phyloP scores from a whole-genome alignment of 2,329 filamentous ascomycete genomes.

The Pestalotiopsis sp. region DNA sequence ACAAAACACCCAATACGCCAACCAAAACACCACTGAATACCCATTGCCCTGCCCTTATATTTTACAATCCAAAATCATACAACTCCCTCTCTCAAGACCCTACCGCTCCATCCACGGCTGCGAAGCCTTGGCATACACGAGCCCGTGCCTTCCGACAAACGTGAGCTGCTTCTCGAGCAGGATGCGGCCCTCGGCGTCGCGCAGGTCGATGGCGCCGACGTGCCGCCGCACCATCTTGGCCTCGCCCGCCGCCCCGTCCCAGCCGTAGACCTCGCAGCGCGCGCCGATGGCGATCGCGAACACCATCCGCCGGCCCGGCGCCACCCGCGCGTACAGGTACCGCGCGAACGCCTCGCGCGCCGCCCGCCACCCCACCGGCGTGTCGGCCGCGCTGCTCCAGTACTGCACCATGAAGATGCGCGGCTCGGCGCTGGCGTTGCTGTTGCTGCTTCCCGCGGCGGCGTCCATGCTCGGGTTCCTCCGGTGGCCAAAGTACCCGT shows the following conservation, averaged over 20 bases:
- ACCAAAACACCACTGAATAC: neutral
- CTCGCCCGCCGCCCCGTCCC: neutral
- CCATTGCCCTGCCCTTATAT: constrained; percentile 17
- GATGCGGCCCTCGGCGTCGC: neutral
- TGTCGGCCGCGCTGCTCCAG: neutral
- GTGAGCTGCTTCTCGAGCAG: neutral
- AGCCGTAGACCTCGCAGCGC: neutral
- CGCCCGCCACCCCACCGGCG: neutral
- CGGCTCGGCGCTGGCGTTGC: neutral
- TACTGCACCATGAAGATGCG: neutral
- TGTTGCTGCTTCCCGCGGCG: neutral
- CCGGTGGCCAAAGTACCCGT: neutral
- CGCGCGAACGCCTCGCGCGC: neutral
- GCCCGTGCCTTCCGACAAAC: neutral
- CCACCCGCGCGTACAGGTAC: neutral
- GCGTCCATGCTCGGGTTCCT: neutral
- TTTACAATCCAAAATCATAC: constrained; percentile 16
- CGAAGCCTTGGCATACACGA: neutral
- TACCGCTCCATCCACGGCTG: neutral
- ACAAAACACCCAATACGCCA: neutral
- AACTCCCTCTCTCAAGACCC: neutral
- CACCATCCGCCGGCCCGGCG: neutral
- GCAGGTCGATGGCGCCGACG: neutral
- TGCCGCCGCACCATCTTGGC: neutral
- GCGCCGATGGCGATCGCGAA: neutral